A percentile compares a stretch with the other conserved stretches of the same genome.
Conservation (phyloP, 108 stramenopile species). For the Skeletonema menzelii region DNA sequence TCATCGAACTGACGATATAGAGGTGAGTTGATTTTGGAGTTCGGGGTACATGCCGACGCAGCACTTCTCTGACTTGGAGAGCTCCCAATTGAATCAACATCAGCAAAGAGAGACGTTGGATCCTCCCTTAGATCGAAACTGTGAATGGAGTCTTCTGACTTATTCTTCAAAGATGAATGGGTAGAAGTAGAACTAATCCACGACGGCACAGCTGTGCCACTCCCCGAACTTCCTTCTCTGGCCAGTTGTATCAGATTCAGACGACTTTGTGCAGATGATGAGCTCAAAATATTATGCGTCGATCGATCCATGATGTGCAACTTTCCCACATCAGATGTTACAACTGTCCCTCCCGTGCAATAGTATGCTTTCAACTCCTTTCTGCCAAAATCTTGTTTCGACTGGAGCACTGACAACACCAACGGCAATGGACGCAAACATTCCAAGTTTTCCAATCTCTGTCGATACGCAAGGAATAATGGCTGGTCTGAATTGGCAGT, state of each 20-base stretch:
- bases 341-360: slow-evolving; percentile 80
- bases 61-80: slow-evolving; percentile 25
- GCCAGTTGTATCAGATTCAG: slow-evolving; percentile 73
- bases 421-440: slow-evolving; percentile 76
- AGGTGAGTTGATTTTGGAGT: slow-evolving; percentile 7
- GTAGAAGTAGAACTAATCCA: slow-evolving; percentile 41
- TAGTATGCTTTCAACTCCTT: slow-evolving; percentile 72
- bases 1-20: slow-evolving; percentile 22
- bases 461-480: slow-evolving; percentile 82
- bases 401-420: slow-evolving; percentile 58
- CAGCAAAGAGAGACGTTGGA: not conserved
- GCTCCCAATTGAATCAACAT: not conserved
- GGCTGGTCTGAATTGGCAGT: slow-evolving; percentile 35
- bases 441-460: slow-evolving; percentile 84
- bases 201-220: slow-evolving; percentile 30
- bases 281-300: slow-evolving; percentile 75
- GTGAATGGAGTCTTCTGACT: slow-evolving; percentile 1
- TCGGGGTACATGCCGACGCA: slow-evolving; percentile 11
- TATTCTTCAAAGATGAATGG: slow-evolving; percentile 3
- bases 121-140: not conserved
- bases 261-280: slow-evolving; percentile 75
- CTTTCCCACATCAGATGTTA: slow-evolving; percentile 70
- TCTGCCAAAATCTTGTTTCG: slow-evolving; percentile 19
- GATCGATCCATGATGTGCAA: slow-evolving; percentile 89
- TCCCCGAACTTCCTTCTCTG: slow-evolving; percentile 39